These are phyloP conservation scores for Yamadazyma triangularis DNA, from an alignment of 1,139 yeast species.

Conservation along the genomic window DNA sequence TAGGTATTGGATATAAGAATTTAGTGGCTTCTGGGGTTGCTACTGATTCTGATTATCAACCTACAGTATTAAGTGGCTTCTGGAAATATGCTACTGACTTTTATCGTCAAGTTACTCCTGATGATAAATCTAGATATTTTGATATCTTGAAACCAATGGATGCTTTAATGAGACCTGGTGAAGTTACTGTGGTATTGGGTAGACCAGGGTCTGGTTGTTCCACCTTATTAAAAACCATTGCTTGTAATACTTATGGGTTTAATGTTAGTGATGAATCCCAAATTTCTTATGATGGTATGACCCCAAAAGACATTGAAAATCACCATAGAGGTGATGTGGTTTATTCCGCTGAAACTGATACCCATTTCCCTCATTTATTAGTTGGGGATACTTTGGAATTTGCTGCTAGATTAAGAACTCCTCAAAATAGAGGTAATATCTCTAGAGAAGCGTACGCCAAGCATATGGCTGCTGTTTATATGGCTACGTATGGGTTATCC, in stretches of 20 bases:
- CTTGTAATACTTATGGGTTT: constrained; percentile 70
- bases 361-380: constrained; percentile 48
- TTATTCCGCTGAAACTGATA: constrained; percentile 49
- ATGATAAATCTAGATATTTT: constrained; percentile 18
- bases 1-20: constrained; percentile 69
- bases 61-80: constrained; percentile 56
- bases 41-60: constrained; percentile 73
- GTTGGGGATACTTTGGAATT: constrained; percentile 48
- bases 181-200: constrained; percentile 69
- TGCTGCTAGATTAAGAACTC: constrained; percentile 38
- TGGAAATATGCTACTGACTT: constrained; percentile 16
- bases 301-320: constrained; percentile 20
- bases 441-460: constrained; percentile 35
- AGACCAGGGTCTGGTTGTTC: constrained; percentile 86
- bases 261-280: constrained; percentile 47
- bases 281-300: constrained; percentile 29
- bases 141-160: constrained; percentile 31
- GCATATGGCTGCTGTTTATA: constrained; percentile 37
- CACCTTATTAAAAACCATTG: constrained; percentile 64
- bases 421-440: constrained; percentile 33
- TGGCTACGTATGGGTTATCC: constrained; percentile 36
- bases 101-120: constrained; percentile 29
- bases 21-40: constrained; percentile 73
- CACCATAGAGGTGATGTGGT: constrained; percentile 38
- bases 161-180: constrained; percentile 49